phyloP scores from a whole-genome alignment of 2,329 filamentous ascomycete genomes.

The Colletotrichum godetiae region DNA sequence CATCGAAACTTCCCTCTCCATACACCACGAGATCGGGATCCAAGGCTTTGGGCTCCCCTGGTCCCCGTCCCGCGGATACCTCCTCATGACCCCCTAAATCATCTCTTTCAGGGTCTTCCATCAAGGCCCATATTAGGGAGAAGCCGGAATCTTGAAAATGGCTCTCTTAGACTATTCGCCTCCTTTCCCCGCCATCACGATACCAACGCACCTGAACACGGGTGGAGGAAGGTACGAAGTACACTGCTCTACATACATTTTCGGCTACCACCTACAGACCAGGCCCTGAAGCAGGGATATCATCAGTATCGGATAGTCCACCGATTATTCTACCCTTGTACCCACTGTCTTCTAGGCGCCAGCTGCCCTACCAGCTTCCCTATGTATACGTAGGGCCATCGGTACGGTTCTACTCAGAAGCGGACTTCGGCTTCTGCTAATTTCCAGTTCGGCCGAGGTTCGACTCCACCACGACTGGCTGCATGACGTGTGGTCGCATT shows the following conservation, averaged over 20 bases:
- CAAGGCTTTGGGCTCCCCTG: constrained; percentile 13
- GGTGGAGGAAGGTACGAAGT: background rate
- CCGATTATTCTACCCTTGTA: background rate
- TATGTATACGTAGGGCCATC: background rate
- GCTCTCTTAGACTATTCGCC: constrained; percentile 10
- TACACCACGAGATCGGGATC: constrained; percentile 5
- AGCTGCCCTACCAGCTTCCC: background rate
- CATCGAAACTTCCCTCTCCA: background rate
- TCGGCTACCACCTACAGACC: background rate
- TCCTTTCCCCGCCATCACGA: constrained; percentile 9
- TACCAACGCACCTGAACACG: background rate
- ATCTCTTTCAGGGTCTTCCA: background rate
- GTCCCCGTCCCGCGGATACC: constrained; percentile 1
- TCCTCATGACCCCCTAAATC: constrained; percentile 27
- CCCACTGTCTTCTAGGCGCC: background rate
- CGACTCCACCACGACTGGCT: constrained; percentile 18
- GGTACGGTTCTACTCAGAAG: background rate
- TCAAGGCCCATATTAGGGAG: constrained; percentile 6
- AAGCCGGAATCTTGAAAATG: constrained; percentile 29
- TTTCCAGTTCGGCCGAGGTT: constrained; percentile 27
- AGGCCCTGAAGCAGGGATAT: constrained; percentile 1
- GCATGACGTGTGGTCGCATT: constrained; percentile 23
- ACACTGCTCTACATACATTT: constrained; percentile 4
- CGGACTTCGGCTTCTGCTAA: constrained; percentile 33
- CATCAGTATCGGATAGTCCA: constrained; percentile 11